Evolutionary conservation across 164 flowering plant genomes (phyloP).

Genomic region (Berberis vulgaris): DNA sequence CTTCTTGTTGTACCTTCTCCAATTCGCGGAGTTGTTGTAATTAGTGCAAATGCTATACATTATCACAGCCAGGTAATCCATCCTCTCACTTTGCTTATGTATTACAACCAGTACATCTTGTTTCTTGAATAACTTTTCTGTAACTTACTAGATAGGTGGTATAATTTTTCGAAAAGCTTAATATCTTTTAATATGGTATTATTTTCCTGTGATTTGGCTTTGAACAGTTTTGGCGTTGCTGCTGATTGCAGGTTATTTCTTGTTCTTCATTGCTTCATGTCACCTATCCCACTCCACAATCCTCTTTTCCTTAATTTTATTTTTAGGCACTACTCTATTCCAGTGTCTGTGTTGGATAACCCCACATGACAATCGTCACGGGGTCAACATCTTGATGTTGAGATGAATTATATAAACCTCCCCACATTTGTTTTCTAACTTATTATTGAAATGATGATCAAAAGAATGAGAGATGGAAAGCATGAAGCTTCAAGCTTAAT

Average conservation of each 20-base stretch:
- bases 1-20: slow-evolving; percentile 97
- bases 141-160: neutral
- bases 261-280: neutral
- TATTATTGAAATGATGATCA: no score
- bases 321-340: no score
- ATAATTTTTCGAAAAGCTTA: neutral
- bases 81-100: neutral
- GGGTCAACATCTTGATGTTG: no score
- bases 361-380: no score
- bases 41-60: slow-evolving; percentile 74
- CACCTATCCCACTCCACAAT: neutral
- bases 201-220: slow-evolving; percentile 58
- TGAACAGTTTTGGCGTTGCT: slow-evolving; percentile 66
- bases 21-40: slow-evolving; percentile 91
- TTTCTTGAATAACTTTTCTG: neutral
- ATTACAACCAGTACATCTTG: neutral
- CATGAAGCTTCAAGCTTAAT: no score
- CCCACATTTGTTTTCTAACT: no score
- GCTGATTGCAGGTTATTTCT: slow-evolving; percentile 59
- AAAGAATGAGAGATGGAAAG: no score
- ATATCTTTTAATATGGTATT: neutral
- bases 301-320: neutral
- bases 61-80: slow-evolving; percentile 85
- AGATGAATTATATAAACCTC: no score
- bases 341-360: no score